phyloP scores from a whole-genome alignment of 257 asterid genomes.

The Nicotiana knightiana region DNA sequence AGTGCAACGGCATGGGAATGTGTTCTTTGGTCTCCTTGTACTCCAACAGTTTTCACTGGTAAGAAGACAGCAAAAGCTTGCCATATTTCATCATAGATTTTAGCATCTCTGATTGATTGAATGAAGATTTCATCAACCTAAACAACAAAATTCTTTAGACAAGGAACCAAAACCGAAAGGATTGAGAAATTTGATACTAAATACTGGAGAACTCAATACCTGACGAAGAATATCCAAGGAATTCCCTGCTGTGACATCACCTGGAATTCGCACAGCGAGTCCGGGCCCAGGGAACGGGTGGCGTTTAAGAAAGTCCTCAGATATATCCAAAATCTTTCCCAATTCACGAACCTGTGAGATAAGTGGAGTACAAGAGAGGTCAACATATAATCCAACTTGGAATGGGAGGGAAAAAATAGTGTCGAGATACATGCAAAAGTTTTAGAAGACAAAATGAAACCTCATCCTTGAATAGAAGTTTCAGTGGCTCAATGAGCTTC shows the following conservation, averaged over 20 bases:
- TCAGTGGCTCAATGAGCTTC: slow-evolving; percentile 94
- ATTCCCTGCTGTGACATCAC: slow-evolving; percentile 83
- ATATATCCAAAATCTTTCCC: slow-evolving; percentile 75
- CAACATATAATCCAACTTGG: slow-evolving; percentile 5
- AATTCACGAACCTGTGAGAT: slow-evolving; percentile 73
- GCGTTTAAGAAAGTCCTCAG: slow-evolving; percentile 63
- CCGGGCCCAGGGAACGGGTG: slow-evolving; percentile 99
- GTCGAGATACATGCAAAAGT: background rate
- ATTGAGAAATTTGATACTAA: background rate
- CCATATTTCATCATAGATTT: slow-evolving; percentile 87
- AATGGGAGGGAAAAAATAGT: background rate
- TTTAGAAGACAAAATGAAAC: slow-evolving; percentile 24
- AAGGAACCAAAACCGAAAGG: background rate
- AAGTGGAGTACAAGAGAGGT: background rate
- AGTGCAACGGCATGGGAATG: slow-evolving; percentile 85
- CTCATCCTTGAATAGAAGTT: slow-evolving; percentile 97
- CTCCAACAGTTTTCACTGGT: slow-evolving; percentile 89
- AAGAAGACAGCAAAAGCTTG: slow-evolving; percentile 98
- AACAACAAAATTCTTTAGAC: background rate
- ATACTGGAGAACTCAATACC: slow-evolving; percentile 30
- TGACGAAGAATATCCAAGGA: slow-evolving; percentile 75
- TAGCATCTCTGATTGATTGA: slow-evolving; percentile 85
- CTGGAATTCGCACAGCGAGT: slow-evolving; percentile 85
- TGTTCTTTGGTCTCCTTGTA: slow-evolving; percentile 98
- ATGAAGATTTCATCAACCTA: slow-evolving; percentile 98